Base-by-base conservation (phyloP, 306 rosid species). In the Corylus avellana region DNA sequence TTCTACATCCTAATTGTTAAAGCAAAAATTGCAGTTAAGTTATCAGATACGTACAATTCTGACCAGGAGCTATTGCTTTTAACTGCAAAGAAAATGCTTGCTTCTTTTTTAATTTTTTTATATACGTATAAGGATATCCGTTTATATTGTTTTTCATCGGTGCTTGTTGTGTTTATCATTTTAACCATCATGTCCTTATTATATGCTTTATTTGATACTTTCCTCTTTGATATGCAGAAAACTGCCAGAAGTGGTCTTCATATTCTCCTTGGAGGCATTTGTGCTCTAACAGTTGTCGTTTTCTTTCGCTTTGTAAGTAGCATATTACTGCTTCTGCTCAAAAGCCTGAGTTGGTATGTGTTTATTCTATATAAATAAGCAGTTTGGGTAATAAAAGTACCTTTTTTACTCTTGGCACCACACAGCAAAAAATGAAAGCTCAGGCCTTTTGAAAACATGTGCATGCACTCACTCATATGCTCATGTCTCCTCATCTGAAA, bases 291-390 rank as follows among this genome's bases (percentile, higher is more conserved):
- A 32, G 93, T 95, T 51, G 98, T 95, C 86, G 83, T 92, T 81
- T 92, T 92, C 91, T 92, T 95, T 81, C 98, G 98, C 72, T 95
- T 92, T 81, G 98, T 95, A 89, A 95, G 98, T 85, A 77, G 68
- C 68, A 61, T 61, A 29, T 27, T 11, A 11, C 12, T 2, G 22
- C 12, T 9, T 59, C 39, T 59, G 14, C 67, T 59, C 67, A 59
- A 27, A 59, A 25, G 17, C 67, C 14, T 5, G 22, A 25, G 39
- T 17, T 61, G 39, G 13, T 61, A 27, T 8, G 1, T 12, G 18
- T 61, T 61, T 61, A 61, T 61, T 11, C 35, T 61, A 61, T 64
- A 35, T 27, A 63, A 37, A 35, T 63, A 7, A 67, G 51, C 29
- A 8, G 29, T 18, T 17, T 17, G 22, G 48, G 50, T 39, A 8